phyloP scores from a whole-genome alignment of 768 basidiomycete genomes.

The Lentinula boryana region DNA sequence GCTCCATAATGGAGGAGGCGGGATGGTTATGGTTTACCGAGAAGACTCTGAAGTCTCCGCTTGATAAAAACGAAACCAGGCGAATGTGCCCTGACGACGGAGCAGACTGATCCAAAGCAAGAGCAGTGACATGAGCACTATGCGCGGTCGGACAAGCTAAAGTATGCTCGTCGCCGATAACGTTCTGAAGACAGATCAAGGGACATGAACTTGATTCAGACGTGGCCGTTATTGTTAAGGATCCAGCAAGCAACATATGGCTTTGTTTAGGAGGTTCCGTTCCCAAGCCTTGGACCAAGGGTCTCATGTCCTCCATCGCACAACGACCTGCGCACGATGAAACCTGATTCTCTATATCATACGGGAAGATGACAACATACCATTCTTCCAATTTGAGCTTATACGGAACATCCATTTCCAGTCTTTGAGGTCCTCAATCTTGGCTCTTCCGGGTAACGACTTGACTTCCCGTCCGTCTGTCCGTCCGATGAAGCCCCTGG shows the following conservation, averaged over 20 bases:
- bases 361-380: slow-evolving; percentile 30
- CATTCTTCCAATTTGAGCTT: slow-evolving; percentile 76
- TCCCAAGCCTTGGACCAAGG: not conserved
- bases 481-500: slow-evolving; percentile 52
- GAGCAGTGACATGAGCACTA: slow-evolving; percentile 45
- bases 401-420: slow-evolving; percentile 90
- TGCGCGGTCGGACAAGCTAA: slow-evolving; percentile 38
- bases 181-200: slow-evolving; percentile 29
- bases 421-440: slow-evolving; percentile 38
- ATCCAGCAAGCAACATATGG: slow-evolving; percentile 55
- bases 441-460: slow-evolving; percentile 49
- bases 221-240: slow-evolving; percentile 53
- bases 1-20: slow-evolving; percentile 33
- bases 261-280: slow-evolving; percentile 11
- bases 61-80: slow-evolving; percentile 57
- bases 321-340: slow-evolving; percentile 53
- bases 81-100: slow-evolving; percentile 37
- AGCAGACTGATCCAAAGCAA: slow-evolving; percentile 73
- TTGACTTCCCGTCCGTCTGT: slow-evolving; percentile 54
- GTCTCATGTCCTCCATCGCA: slow-evolving; percentile 24
- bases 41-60: slow-evolving; percentile 62
- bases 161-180: slow-evolving; percentile 26
- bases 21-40: slow-evolving; percentile 41
- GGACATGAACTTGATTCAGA: slow-evolving; percentile 30
- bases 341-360: slow-evolving; percentile 10